Conservation (phyloP, 2,329 filamentous ascomycete species). For the Sporothrix globosa region DNA sequence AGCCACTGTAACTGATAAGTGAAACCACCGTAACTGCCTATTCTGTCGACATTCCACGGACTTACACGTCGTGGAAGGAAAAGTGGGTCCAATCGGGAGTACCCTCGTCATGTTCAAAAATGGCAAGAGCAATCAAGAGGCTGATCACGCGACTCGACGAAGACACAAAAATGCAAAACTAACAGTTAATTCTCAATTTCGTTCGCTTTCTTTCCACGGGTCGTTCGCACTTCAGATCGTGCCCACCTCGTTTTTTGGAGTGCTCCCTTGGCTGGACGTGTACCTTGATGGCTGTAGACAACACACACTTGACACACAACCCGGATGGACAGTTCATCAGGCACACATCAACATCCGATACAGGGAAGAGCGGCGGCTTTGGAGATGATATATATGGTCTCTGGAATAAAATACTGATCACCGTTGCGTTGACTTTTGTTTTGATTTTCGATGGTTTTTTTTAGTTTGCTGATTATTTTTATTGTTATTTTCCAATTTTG, state of each 20-base stretch:
- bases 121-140: background rate
- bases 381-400: background rate
- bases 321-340: conserved; percentile 9
- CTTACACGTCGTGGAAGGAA: conserved; percentile 4
- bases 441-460: background rate
- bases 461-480: background rate
- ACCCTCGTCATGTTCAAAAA: background rate
- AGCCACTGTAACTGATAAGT: background rate
- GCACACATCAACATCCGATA: background rate
- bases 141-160: background rate
- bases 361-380: background rate
- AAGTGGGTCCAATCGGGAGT: conserved; percentile 9
- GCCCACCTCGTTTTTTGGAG: too few species aligned
- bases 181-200: background rate
- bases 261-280: background rate
- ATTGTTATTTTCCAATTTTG: too few species aligned
- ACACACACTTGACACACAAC: background rate
- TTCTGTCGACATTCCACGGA: background rate
- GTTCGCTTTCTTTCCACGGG: background rate
- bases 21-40: background rate
- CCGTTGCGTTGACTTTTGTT: background rate
- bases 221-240: background rate
- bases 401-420: background rate
- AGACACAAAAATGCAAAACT: background rate
- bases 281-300: conserved; percentile 25